These are phyloP conservation scores for Apiotrichum gamsii DNA, from an alignment of 1,284 basidiomycete genomes.

Conservation along the genomic window DNA sequence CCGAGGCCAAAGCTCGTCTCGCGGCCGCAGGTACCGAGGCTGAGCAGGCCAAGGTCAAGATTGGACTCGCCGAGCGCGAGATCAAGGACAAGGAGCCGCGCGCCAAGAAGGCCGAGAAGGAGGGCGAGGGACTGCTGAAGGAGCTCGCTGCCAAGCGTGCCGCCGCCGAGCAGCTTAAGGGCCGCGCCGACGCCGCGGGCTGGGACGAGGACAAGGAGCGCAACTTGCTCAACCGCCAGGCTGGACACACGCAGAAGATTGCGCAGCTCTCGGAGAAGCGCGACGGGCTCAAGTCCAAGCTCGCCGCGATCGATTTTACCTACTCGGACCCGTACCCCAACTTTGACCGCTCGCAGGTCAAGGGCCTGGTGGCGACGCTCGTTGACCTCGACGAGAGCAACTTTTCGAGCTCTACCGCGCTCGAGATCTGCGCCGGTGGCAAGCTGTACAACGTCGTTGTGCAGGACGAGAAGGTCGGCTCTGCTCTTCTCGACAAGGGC, in stretches of 20 bases:
- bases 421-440: conserved; percentile 88
- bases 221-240: conserved; percentile 57
- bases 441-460: conserved; percentile 94
- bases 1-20: conserved; percentile 71
- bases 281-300: conserved; percentile 62
- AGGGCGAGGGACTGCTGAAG: conserved; percentile 65
- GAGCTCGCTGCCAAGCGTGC: conserved; percentile 60
- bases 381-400: conserved; percentile 67
- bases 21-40: conserved; percentile 77
- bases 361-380: conserved; percentile 85
- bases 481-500: conserved; percentile 71
- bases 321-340: conserved; percentile 70
- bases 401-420: conserved; percentile 74
- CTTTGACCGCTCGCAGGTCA: conserved; percentile 83
- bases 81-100: conserved; percentile 68
- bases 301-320: conserved; percentile 74
- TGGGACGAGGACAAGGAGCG: conserved; percentile 77
- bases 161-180: conserved; percentile 58
- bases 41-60: conserved; percentile 72
- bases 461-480: conserved; percentile 81
- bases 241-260: conserved; percentile 57
- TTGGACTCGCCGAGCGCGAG: conserved; percentile 74
- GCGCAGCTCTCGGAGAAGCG: conserved; percentile 64
- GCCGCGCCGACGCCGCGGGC: conserved; percentile 58
- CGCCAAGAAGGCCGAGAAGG: conserved; percentile 79